A percentile compares a stretch with the other conserved stretches of the same genome.
Evolutionary conservation across 2,329 filamentous ascomycete species (phyloP).

Genomic region (Arthroderma uncinatum): DNA sequence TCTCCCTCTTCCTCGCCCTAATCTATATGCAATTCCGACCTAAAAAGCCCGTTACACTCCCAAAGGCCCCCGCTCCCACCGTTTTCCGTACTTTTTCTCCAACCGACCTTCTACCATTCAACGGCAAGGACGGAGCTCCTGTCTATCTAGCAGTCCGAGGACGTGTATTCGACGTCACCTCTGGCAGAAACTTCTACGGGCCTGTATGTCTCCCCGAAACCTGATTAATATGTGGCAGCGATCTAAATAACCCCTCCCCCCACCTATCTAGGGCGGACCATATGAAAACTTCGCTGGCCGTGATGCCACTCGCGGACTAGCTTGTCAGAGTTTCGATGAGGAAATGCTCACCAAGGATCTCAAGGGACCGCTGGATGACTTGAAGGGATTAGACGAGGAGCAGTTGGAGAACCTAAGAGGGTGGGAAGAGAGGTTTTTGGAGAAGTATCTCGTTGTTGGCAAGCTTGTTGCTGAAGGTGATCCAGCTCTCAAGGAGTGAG

Average conservation of each 20-base stretch:
- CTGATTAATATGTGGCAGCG: background rate
- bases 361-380: constrained; percentile 65
- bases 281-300: constrained; percentile 94
- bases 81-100: constrained; percentile 80
- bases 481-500: constrained; percentile 23
- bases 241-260: background rate
- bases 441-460: constrained; percentile 94
- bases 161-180: constrained; percentile 77
- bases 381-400: constrained; percentile 59
- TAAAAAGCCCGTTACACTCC: constrained; percentile 40
- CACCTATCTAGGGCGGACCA: constrained; percentile 53
- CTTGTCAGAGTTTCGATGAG: constrained; percentile 84
- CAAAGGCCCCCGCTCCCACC: constrained; percentile 51
- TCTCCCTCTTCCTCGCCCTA: constrained; percentile 47
- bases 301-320: constrained; percentile 78
- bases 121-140: constrained; percentile 60
- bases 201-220: constrained; percentile 39
- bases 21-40: constrained; percentile 51
- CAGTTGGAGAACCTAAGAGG: constrained; percentile 73
- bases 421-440: constrained; percentile 86
- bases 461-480: constrained; percentile 60
- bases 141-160: constrained; percentile 90
- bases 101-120: constrained; percentile 73
- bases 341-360: constrained; percentile 91
- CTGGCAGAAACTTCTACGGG: constrained; percentile 88